Evolutionary conservation across 768 basidiomycete species (phyloP), one percentile per base, ranked within the genome.

Genomic region (Amanita exitialis): DNA sequence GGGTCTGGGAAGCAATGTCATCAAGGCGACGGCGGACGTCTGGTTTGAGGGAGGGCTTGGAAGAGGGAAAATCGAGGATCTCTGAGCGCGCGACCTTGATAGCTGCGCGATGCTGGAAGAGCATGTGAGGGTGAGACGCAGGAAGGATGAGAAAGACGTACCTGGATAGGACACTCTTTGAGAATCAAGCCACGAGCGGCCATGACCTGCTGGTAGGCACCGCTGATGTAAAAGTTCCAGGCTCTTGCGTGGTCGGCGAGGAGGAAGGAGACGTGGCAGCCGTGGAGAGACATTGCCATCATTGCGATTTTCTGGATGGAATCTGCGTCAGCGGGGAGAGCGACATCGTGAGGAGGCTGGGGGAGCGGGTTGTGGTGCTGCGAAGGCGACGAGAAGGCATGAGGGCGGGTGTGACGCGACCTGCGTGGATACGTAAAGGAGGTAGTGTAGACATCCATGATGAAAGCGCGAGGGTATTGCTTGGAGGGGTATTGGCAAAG

Each of bases 381-480:
- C 67, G 71, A 62, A 65, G 70, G 56, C 66, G 71, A 63, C 4
- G 49, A 43, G 21, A 37, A 44, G 20, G 50, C 25, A 30, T 51
- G 70, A 53, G 82, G 79, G 68, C 77, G 80, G 71, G 75, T 69
- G 68, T 78, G 78, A 62, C 82, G 82, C 63, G 83, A 77, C 65
- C 85, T 76, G 72, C 88, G 86, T 62, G 91, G 90, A 71, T 88
- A 86, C 59, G 85, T 85, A 77, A 96, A 94, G 62, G 91, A 89
- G 58, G 90, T 89, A 50, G 91, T 89, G 79, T 94, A 95, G 64
- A 94, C 81, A 66, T 96, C 93, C 93, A 96, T 94, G 63, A 59
- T 50, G 63, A n/a, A n/a, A n/a, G n/a, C n/a, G n/a, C n/a, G n/a
- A n/a, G n/a, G 64, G 62, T 66, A 67, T 65, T 59, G 64, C 63